Conservation (phyloP, 2,329 filamentous ascomycete species). For the Plectosphaerella plurivora region DNA sequence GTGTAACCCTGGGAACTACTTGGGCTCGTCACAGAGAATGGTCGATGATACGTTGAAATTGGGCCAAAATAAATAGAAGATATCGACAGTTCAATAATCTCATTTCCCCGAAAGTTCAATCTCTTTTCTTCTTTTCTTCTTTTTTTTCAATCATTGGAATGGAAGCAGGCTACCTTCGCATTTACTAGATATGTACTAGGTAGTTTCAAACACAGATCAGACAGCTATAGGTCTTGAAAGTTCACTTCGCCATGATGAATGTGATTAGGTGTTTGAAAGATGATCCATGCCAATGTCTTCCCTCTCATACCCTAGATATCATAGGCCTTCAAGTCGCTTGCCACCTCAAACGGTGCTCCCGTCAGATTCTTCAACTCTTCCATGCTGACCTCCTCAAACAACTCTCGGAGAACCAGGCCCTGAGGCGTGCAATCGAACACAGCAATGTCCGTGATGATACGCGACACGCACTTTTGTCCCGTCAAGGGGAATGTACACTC, state of each 20-base stretch:
- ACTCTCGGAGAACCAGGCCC: constrained; percentile 62
- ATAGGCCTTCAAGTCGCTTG: constrained; percentile 68
- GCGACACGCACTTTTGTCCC: constrained; percentile 77
- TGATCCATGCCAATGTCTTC: no score
- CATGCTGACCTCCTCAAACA: background rate
- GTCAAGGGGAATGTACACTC: constrained; percentile 92
- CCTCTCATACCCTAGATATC: background rate
- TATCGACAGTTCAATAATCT: no score
- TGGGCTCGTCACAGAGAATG: constrained; percentile 12
- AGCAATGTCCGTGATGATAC: constrained; percentile 85
- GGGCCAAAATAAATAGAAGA: no score
- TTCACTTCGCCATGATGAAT: no score
- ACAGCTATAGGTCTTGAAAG: no score
- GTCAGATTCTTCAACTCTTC: constrained; percentile 87
- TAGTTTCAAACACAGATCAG: background rate
- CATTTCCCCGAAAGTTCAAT: constrained; percentile 34
- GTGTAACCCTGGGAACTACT: constrained; percentile 9
- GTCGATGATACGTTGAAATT: constrained; percentile 6
- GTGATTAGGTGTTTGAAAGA: no score
- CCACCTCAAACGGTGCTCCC: constrained; percentile 77
- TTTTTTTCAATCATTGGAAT: no score
- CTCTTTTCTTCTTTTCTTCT: background rate
- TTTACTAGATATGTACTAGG: no score
- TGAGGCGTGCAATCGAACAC: constrained; percentile 79
- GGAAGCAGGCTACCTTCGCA: no score